A percentile compares a stretch with the other conserved stretches of the same genome.
These are phyloP conservation scores for Brettanomyces anomalus DNA, from an alignment of 805 yeast species.

Conservation along the genomic window DNA sequence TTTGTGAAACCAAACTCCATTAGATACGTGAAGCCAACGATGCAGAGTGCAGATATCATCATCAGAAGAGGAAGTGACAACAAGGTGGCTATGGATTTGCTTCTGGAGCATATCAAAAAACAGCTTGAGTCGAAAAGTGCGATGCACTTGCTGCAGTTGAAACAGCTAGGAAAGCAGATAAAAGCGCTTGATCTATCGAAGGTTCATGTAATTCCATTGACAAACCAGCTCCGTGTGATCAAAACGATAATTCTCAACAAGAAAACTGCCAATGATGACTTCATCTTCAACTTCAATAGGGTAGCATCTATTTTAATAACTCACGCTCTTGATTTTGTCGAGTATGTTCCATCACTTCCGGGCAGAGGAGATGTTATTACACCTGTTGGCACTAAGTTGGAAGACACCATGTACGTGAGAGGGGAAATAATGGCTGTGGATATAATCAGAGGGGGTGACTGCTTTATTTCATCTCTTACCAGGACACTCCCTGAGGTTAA, in stretches of 20 bases:
- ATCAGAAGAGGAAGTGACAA: constrained; percentile 91
- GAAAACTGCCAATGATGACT: constrained; percentile 57
- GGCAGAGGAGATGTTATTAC: constrained; percentile 25
- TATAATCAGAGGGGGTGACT: constrained; percentile 86
- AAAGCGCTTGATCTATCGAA: constrained; percentile 24
- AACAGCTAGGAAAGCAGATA: constrained; percentile 40
- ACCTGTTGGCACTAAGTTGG: constrained; percentile 27
- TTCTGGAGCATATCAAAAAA: constrained; percentile 69
- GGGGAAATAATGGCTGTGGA: constrained; percentile 63
- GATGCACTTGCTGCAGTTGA: constrained; percentile 57
- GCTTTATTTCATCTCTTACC: constrained; percentile 73
- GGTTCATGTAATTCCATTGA: constrained; percentile 32
- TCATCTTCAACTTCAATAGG: constrained; percentile 79
- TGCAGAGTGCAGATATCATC: constrained; percentile 73
- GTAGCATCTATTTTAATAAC: constrained; percentile 65
- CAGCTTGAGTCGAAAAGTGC: constrained; percentile 59
- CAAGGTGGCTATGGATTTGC: constrained; percentile 65
- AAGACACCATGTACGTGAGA: constrained; percentile 24
- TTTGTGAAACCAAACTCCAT: constrained; percentile 93
- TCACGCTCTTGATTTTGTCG: constrained; percentile 53
- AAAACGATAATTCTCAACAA: constrained; percentile 58
- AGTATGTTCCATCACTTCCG: constrained; percentile 20
- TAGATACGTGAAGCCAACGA: constrained; percentile 62
- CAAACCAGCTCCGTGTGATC: constrained; percentile 65
- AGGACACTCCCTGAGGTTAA: constrained; percentile 69